Percentiles rank a stretch among this genome's conserved stretches.
phyloP scores from a whole-genome alignment of 2,329 filamentous ascomycete genomes.

The Meredithiella fracta region DNA sequence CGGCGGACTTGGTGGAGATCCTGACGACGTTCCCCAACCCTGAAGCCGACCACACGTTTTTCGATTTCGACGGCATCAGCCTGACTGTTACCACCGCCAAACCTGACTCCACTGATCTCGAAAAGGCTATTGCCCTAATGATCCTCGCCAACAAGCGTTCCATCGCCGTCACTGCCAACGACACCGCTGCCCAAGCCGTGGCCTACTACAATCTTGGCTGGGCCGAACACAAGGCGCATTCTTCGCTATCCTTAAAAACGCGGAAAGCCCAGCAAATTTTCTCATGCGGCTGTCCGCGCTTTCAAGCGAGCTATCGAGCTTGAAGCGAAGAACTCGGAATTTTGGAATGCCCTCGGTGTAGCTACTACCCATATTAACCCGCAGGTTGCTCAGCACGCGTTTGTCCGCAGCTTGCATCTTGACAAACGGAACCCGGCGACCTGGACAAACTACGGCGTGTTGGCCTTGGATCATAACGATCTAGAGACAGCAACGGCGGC shows the following conservation, averaged over 20 bases:
- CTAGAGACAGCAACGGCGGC: constrained; percentile 72
- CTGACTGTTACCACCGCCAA: constrained; percentile 25
- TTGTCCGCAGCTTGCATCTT: constrained; percentile 79
- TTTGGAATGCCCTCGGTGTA: constrained; percentile 92
- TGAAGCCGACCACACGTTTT: constrained; percentile 31
- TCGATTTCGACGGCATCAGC: constrained; percentile 49
- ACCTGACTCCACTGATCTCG: constrained; percentile 30
- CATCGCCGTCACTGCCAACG: constrained; percentile 52
- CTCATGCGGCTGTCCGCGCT: constrained; percentile 68
- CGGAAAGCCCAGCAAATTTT: constrained; percentile 46
- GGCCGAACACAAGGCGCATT: constrained; percentile 72
- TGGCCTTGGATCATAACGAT: constrained; percentile 76
- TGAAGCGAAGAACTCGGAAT: constrained; percentile 84
- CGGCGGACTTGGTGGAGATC: constrained; percentile 38
- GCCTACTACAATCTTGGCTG: constrained; percentile 94
- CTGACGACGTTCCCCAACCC: constrained; percentile 35
- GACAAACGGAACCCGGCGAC: constrained; percentile 72
- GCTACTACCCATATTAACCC: constrained; percentile 76
- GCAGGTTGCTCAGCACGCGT: constrained; percentile 78
- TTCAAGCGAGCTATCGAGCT: constrained; percentile 95
- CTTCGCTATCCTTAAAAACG: constrained; percentile 40
- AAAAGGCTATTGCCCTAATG: constrained; percentile 48
- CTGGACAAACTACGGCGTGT: constrained; percentile 80
- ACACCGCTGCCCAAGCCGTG: constrained; percentile 80
- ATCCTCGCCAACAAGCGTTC: constrained; percentile 81